These are phyloP conservation scores for Picea glauca DNA, from an alignment of 75 land plant species.

Conservation along the genomic window DNA sequence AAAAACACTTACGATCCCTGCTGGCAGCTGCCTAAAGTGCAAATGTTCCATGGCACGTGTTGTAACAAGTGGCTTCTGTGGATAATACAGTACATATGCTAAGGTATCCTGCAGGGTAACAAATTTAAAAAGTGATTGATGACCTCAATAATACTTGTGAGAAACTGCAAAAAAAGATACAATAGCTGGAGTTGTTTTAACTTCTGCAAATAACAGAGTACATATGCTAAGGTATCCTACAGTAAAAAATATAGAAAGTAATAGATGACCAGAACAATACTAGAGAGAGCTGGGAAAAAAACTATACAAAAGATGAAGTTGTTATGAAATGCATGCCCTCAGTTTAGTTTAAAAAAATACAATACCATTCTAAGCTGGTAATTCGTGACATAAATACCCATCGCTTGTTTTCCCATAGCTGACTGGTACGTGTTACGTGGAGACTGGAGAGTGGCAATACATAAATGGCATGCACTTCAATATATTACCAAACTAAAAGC, in stretches of 20 bases:
- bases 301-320: background rate
- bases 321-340: background rate
- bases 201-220: constrained; percentile 90
- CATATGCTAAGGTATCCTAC: constrained; percentile 93
- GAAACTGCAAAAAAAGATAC: background rate
- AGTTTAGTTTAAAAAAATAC: background rate
- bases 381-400: constrained; percentile 99
- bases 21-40: constrained; percentile 97
- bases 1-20: constrained; percentile 80
- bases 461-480: background rate
- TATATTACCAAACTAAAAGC: background rate
- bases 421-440: constrained; percentile 99
- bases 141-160: background rate
- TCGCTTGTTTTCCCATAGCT: constrained; percentile 99
- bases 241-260: background rate
- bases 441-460: constrained; percentile 49
- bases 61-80: constrained; percentile 98
- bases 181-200: too few relatives aligned
- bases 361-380: constrained; percentile 96
- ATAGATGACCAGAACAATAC: too few relatives aligned
- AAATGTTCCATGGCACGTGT: constrained; percentile 99
- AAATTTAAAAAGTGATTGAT: background rate
- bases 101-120: constrained; percentile 75
- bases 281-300: background rate
- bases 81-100: constrained; percentile 98